These are phyloP conservation scores for Aspergillus sp. DNA, from an alignment of 2,329 filamentous ascomycete genomes.

Conservation along the genomic window DNA sequence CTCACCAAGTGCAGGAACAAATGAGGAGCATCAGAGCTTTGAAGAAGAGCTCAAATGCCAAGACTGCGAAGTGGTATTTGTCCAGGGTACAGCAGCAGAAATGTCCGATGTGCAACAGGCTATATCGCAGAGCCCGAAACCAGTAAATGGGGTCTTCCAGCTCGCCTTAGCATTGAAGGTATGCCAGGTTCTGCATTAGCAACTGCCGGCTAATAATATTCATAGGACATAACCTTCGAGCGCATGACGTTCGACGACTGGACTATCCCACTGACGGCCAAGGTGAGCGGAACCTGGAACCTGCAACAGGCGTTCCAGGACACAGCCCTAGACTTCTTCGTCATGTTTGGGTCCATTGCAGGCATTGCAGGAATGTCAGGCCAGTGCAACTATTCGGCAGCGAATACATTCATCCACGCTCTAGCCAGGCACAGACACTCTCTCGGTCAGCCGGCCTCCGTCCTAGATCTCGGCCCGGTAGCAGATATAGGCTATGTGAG, in stretches of 20 bases:
- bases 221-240: neutral
- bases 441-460: slow-evolving; percentile 17
- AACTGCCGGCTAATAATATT: neutral
- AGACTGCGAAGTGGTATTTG: neutral
- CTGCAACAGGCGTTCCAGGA: slow-evolving; percentile 23
- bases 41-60: slow-evolving; percentile 6
- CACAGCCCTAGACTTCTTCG: slow-evolving; percentile 43
- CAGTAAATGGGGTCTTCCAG: slow-evolving; percentile 22
- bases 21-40: neutral
- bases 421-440: slow-evolving; percentile 24
- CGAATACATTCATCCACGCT: slow-evolving; percentile 39
- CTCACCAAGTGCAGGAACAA: slow-evolving; percentile 6
- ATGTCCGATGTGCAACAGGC: slow-evolving; percentile 10
- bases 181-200: neutral
- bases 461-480: slow-evolving; percentile 24
- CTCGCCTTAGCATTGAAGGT: slow-evolving; percentile 18
- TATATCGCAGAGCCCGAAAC: neutral
- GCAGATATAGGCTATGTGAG: slow-evolving; percentile 17
- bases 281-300: slow-evolving; percentile 32
- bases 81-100: slow-evolving; percentile 10
- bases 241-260: slow-evolving; percentile 34
- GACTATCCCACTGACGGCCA: slow-evolving; percentile 30
- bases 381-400: slow-evolving; percentile 40
- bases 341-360: slow-evolving; percentile 40
- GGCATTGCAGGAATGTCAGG: slow-evolving; percentile 31